phyloP scores from a whole-genome alignment of 352 stramenopile species.

The Phytophthora quininea region DNA sequence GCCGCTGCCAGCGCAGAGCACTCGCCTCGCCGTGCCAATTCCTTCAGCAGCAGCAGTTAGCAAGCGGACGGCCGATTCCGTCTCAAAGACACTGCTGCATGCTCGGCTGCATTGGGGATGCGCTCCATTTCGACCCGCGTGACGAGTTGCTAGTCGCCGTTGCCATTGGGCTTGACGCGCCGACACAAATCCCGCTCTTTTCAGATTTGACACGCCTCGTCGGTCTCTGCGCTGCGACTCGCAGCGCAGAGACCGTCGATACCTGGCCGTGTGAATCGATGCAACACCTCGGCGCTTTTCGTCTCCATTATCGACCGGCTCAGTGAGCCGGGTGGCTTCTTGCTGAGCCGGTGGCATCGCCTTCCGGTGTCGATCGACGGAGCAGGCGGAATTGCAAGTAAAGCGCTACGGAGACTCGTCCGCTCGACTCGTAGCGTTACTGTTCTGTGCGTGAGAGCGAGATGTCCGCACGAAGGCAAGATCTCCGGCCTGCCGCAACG shows the following conservation, averaged over 20 bases:
- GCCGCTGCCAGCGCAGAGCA: background rate
- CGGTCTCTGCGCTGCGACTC: background rate
- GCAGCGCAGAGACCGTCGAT: no score
- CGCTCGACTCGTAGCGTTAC: no score
- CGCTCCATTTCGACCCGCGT: background rate
- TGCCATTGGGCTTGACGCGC: constrained; percentile 9
- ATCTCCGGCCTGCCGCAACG: no score
- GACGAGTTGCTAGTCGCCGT: constrained; percentile 15
- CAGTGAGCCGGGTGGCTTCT: constrained; percentile 11
- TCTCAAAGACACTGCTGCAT: background rate
- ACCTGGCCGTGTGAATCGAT: no score
- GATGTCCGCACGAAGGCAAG: no score
- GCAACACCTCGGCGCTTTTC: constrained; percentile 1
- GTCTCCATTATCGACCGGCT: constrained; percentile 23
- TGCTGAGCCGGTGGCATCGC: background rate
- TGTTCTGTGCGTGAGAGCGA: no score
- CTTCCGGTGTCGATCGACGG: no score
- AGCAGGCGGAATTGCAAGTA: no score
- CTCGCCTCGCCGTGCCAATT: background rate
- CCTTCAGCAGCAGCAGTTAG: background rate
- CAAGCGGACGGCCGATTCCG: background rate
- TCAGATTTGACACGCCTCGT: constrained; percentile 18
- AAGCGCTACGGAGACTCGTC: no score
- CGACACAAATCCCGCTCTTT: constrained; percentile 17
- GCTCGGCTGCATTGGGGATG: no score